phyloP scores from a whole-genome alignment of 495 filamentous ascomycete species.

The Penicillium nucicola region DNA sequence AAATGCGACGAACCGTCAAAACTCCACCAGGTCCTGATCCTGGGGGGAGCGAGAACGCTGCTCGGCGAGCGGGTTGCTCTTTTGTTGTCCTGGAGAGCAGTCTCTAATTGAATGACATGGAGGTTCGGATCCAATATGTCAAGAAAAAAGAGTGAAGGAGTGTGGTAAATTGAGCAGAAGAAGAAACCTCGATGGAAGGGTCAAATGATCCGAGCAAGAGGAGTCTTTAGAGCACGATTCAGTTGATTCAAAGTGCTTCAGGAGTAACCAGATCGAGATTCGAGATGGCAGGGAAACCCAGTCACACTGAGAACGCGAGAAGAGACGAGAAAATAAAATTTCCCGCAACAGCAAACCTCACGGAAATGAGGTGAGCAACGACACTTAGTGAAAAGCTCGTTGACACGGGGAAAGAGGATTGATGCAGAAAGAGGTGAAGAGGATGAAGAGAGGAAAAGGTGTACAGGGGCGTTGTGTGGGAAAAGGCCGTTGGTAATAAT shows the following conservation, averaged over 20 bases:
- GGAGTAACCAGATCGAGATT: slow-evolving; percentile 7
- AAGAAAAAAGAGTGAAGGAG: slow-evolving; percentile 26
- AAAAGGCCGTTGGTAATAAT: slow-evolving; percentile 16
- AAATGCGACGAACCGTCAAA: slow-evolving; percentile 46
- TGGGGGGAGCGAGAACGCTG: slow-evolving; percentile 37
- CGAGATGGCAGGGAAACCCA: slow-evolving; percentile 7
- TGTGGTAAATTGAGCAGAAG: slow-evolving; percentile 4
- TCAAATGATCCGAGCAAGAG: neutral
- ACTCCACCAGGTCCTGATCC: slow-evolving; percentile 43
- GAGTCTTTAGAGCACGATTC: neutral
- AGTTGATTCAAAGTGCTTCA: slow-evolving; percentile 4
- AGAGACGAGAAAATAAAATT: slow-evolving; percentile 16
- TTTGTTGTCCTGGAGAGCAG: slow-evolving; percentile 23
- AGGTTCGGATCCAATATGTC: slow-evolving; percentile 21
- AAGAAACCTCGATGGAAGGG: slow-evolving; percentile 2
- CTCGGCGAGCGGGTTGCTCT: slow-evolving; percentile 45
- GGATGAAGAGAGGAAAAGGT: slow-evolving; percentile 17
- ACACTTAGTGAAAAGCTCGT: slow-evolving; percentile 56
- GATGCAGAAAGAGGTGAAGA: slow-evolving; percentile 15
- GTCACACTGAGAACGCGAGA: slow-evolving; percentile 1
- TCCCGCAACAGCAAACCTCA: slow-evolving; percentile 31
- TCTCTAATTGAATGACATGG: slow-evolving; percentile 47
- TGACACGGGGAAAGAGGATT: slow-evolving; percentile 23
- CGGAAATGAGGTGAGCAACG: slow-evolving; percentile 35
- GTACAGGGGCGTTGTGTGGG: slow-evolving; percentile 14